Evolutionary conservation across 192 early-diverging fungal genomes (phyloP).

Genomic region (Mortierella alpina): DNA sequence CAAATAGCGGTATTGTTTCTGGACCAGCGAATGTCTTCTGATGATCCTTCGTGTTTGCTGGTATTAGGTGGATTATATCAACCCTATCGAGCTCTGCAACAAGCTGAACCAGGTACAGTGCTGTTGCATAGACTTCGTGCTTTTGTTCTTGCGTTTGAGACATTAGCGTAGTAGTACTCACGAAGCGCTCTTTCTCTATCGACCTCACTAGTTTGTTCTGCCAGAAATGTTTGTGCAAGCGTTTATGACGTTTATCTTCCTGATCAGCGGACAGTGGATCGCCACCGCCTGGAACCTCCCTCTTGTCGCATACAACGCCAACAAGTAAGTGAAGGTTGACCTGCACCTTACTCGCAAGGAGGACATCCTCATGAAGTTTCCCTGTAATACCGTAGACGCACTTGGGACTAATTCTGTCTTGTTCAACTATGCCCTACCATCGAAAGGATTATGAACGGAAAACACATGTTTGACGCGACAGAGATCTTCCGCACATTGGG

Average conservation of each 20-base stretch:
- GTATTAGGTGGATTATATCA: constrained; percentile 98
- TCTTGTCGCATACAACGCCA: constrained; percentile 85
- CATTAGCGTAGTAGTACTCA: not conserved
- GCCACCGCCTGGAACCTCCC: constrained; percentile 88
- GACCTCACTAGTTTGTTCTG: constrained; percentile 83
- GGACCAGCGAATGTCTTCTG: constrained; percentile 75
- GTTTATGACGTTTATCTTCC: constrained; percentile 83
- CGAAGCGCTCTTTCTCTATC: not conserved
- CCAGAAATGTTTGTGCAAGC: constrained; percentile 91
- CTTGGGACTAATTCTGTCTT: not conserved
- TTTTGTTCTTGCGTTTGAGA: no score
- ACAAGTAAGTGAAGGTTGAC: constrained; percentile 73
- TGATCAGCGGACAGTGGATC: constrained; percentile 90
- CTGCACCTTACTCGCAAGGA: constrained; percentile 4
- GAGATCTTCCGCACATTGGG: constrained; percentile 96
- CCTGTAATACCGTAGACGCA: constrained; percentile 3
- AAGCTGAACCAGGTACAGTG: constrained; percentile 88
- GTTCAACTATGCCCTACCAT: constrained; percentile 10
- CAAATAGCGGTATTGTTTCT: not conserved
- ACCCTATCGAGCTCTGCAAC: constrained; percentile 98
- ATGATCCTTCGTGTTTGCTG: constrained; percentile 55
- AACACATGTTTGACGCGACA: constrained; percentile 97
- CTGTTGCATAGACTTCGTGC: not conserved
- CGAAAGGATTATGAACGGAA: constrained; percentile 79
- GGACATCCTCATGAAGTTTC: not conserved